Percentiles rank a stretch among this genome's conserved stretches.
Conservation (phyloP, 83 land plant genomes). For the Larix sibirica region DNA sequence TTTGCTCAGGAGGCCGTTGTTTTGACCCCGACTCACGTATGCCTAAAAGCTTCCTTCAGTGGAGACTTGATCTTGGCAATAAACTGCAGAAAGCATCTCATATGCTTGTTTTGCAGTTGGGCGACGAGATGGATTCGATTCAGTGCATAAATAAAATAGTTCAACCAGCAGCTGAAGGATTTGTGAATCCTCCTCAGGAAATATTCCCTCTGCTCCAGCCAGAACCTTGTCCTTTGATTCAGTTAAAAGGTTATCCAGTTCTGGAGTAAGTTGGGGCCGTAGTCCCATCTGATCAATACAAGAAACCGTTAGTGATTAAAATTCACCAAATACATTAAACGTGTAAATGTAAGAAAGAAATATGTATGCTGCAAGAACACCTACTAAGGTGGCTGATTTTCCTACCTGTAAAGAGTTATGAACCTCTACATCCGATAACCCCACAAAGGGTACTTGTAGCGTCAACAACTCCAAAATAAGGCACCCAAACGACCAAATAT, state of each 20-base stretch:
- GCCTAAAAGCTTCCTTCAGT: neutral
- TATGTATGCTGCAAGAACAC: neutral
- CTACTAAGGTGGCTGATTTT: neutral
- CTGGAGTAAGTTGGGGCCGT: conserved; percentile 57
- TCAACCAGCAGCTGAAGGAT: conserved; percentile 42
- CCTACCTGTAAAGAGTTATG: conserved; percentile 67
- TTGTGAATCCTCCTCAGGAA: conserved; percentile 32
- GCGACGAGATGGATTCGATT: conserved; percentile 45
- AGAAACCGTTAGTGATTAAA: neutral
- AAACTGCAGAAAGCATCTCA: conserved; percentile 25
- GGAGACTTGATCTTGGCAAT: conserved; percentile 16
- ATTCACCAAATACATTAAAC: neutral
- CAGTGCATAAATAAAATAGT: conserved; percentile 50
- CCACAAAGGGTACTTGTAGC: conserved; percentile 72
- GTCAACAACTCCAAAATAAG: conserved; percentile 79
- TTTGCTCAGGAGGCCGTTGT: conserved; percentile 10
- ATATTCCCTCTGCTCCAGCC: neutral
- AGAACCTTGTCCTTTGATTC: conserved; percentile 23
- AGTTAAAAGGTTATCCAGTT: conserved; percentile 37
- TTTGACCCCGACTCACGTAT: conserved; percentile 28
- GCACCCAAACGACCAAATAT: conserved; percentile 98
- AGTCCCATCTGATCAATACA: conserved; percentile 54
- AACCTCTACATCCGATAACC: conserved; percentile 61
- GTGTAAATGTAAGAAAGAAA: neutral
- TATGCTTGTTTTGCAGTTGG: conserved; percentile 65